A percentile compares a stretch with the other conserved stretches of the same genome.
Evolutionary conservation across 306 rosid species (phyloP).

Genomic region (Quercus suber): DNA sequence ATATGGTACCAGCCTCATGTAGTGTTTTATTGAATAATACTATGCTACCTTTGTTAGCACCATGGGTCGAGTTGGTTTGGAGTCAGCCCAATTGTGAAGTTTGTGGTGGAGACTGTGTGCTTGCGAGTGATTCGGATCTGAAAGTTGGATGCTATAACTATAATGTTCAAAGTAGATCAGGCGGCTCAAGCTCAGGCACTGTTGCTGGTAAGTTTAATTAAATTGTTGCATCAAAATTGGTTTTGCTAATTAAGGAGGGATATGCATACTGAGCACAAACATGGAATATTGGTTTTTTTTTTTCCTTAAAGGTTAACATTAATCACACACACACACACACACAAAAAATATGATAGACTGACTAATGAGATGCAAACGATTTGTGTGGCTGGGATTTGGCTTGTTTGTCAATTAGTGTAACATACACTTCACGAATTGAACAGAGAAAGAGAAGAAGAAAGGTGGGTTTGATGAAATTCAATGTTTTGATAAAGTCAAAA

Average conservation of each 20-base stretch:
- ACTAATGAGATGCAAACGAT: no score
- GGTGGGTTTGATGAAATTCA: no score
- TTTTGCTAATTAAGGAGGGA: not conserved
- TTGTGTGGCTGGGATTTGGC: no score
- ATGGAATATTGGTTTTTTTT: not conserved
- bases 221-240: not conserved
- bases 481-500: no score
- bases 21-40: constrained; percentile 20
- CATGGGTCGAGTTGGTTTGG: constrained; percentile 38
- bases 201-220: constrained; percentile 31
- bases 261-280: no score
- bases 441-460: no score
- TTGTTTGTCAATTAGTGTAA: no score
- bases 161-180: not conserved
- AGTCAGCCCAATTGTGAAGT: constrained; percentile 25
- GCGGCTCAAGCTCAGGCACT: not conserved
- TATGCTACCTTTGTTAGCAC: constrained; percentile 17
- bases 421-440: no score
- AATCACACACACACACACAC: no score
- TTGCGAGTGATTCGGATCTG: not conserved
- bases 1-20: constrained; percentile 13
- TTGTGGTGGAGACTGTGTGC: constrained; percentile 46
- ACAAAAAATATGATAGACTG: no score
- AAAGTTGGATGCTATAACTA: constrained; percentile 28
- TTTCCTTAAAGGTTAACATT: not conserved